Evolutionary conservation across 768 basidiomycete species (phyloP), one percentile per base, ranked within the genome.

Genomic region (Tulasnella sp.): DNA sequence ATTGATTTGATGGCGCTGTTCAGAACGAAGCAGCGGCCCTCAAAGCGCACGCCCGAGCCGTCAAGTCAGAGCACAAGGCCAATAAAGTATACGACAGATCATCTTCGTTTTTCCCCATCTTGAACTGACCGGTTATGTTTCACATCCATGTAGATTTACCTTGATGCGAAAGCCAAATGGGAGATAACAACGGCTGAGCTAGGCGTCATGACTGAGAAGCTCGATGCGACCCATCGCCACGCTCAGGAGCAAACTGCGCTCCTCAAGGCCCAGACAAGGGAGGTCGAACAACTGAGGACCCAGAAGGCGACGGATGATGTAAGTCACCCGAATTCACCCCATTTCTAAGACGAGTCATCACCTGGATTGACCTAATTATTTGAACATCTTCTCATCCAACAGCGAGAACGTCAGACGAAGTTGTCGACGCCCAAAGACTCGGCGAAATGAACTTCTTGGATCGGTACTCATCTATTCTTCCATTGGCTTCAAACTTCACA

Each of bases 241-340:
- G 81, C 83, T 2, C 74, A 69, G 55, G 77, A 82, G 52, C 76
- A 79, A 21, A 86, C 84, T 0, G 75, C 79, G 53, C 78, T 77
- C 64, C 73, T 89, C 55, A 77, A 81, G 53, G 82, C 82, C 56
- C 88, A 88, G 74, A 77, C 78, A 17, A 76, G 79, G 58, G 85
- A 89, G 66, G 77, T 91, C 1, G 85, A 89, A 64, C 76, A 77
- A 63, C 68, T 89, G 54, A 73, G 86, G 30, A 73, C 75, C 21
- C 76, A 81, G 65, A 83, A 84, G 67, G 79, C 78, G 32, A 82
- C 81, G 7, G 87, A 89, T 64, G 87, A 88, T 56, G 72, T 73
- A 67, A 73, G 66, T 70, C 45, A n/a, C n/a, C n/a, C n/a, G n/a
- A n/a, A n/a, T n/a, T n/a, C n/a, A n/a, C n/a, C n/a, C n/a, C n/a